phyloP scores from a whole-genome alignment of 306 rosid species.

The Sechiopsis laciniata region DNA sequence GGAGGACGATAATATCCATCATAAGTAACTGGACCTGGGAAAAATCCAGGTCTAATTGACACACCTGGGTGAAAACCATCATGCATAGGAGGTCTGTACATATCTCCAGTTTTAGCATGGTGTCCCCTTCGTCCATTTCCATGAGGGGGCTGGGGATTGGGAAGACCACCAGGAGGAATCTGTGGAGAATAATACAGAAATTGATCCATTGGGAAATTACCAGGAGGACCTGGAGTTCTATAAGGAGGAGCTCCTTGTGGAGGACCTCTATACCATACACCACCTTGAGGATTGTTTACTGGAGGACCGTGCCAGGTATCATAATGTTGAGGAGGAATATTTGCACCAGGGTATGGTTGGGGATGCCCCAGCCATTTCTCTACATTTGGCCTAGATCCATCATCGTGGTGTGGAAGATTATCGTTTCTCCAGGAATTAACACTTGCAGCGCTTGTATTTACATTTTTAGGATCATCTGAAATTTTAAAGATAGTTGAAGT shows the following conservation, averaged over 20 bases:
- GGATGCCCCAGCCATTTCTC: constrained; percentile 83
- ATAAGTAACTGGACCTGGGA: constrained; percentile 64
- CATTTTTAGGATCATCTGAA: constrained; percentile 50
- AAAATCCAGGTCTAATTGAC: constrained; percentile 83
- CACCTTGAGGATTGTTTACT: constrained; percentile 67
- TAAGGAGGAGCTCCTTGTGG: constrained; percentile 67
- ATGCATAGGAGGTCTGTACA: constrained; percentile 74
- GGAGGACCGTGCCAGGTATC: constrained; percentile 80
- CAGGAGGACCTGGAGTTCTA: constrained; percentile 61
- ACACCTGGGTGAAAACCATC: constrained; percentile 75
- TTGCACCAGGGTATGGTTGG: constrained; percentile 60
- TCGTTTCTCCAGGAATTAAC: constrained; percentile 64
- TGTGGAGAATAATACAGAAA: constrained; percentile 65
- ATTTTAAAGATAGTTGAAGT: constrained; percentile 1
- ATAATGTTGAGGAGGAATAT: constrained; percentile 59
- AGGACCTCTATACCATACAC: constrained; percentile 91
- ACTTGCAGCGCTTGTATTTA: constrained; percentile 25
- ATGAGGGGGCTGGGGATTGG: constrained; percentile 60
- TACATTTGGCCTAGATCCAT: constrained; percentile 46
- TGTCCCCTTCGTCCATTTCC: constrained; percentile 70
- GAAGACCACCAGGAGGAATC: constrained; percentile 59
- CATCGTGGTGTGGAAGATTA: constrained; percentile 44
- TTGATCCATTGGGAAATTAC: constrained; percentile 79
- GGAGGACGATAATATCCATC: constrained; percentile 78
- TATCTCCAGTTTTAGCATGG: constrained; percentile 80